phyloP scores from a whole-genome alignment of 129 eudicot genomes.

The Logfia minima region DNA sequence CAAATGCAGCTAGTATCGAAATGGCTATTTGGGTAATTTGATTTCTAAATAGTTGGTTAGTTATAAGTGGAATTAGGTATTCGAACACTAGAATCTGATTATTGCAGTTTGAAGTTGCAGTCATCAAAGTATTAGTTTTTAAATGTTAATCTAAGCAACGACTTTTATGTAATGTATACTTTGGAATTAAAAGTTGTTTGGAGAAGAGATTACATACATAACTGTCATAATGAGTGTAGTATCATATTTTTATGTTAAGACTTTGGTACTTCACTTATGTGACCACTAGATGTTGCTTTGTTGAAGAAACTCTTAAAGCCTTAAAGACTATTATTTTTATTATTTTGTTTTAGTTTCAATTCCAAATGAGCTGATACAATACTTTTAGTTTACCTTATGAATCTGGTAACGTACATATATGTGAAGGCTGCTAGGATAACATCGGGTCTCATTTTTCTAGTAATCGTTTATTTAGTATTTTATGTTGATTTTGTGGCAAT shows the following conservation, averaged over 20 bases:
- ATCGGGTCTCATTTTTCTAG: neutral
- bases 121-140: neutral
- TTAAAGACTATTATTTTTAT: neutral
- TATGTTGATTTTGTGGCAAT: neutral
- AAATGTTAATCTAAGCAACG: neutral
- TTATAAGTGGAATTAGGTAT: neutral
- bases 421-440: neutral
- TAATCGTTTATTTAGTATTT: too few species aligned
- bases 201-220: neutral
- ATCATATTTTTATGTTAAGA: neutral
- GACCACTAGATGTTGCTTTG: constrained; percentile 4
- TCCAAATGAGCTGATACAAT: constrained; percentile 8
- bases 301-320: neutral
- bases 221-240: neutral
- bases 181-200: neutral
- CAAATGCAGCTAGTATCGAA: neutral
- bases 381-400: neutral
- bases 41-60: neutral
- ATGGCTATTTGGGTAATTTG: neutral
- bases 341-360: neutral
- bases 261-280: neutral
- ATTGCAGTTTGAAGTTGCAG: neutral
- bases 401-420: neutral
- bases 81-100: neutral
- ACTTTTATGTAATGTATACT: neutral